Percentiles rank a stretch among this genome's conserved stretches.
Evolutionary conservation across 345 rosid species (phyloP).

Genomic region (Brassica nigra): DNA sequence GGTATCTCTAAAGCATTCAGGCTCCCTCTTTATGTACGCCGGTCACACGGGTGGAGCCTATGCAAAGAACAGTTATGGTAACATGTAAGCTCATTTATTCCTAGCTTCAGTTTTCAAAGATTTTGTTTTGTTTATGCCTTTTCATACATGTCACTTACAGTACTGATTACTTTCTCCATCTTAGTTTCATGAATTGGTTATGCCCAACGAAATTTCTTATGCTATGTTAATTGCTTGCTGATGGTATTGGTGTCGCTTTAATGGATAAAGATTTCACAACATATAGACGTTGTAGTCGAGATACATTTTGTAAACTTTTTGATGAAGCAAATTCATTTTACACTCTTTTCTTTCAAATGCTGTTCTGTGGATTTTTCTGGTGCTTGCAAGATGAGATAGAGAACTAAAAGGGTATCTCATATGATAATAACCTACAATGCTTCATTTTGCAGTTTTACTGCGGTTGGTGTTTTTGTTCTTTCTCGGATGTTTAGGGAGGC

Average conservation of each 20-base stretch:
- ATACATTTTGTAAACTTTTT: neutral
- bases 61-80: constrained; percentile 99
- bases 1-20: constrained; percentile 97
- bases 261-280: constrained; percentile 15
- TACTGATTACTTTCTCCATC: neutral
- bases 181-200: constrained; percentile 10
- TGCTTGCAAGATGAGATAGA: constrained; percentile 12
- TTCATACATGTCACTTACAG: constrained; percentile 6
- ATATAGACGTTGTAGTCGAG: neutral
- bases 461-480: constrained; percentile 97
- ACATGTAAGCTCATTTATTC: constrained; percentile 59
- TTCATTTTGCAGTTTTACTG: constrained; percentile 68
- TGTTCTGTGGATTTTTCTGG: constrained; percentile 9
- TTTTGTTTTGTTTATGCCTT: neutral
- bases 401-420: neutral
- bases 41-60: constrained; percentile 92
- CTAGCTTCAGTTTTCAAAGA: neutral
- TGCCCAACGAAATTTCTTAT: neutral
- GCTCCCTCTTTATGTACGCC: constrained; percentile 98
- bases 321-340: constrained; percentile 6
- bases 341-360: constrained; percentile 8
- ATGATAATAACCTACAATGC: neutral
- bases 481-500: constrained; percentile 84
- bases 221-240: constrained; percentile 3
- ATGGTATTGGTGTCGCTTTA: neutral